Evolutionary conservation across 169 alveolate species (phyloP).

Genomic region (Plasmodium yoelii): DNA sequence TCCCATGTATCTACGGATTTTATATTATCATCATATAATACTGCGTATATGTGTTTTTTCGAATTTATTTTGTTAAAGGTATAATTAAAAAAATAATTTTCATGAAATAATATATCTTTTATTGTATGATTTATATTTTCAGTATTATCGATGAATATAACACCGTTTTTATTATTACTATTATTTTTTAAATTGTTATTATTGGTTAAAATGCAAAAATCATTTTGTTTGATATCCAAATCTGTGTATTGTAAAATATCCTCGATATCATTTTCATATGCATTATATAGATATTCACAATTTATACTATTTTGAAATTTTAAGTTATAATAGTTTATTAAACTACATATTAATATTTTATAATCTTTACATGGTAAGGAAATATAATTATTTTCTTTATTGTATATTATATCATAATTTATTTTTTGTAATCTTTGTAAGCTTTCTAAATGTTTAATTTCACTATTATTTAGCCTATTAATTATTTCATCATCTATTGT

Average conservation of each 20-base stretch:
- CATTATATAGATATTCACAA: not conserved
- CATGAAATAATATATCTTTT: slow-evolving; percentile 55
- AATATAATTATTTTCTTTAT: not conserved
- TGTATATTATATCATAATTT: slow-evolving; percentile 35
- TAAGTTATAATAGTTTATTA: slow-evolving; percentile 27
- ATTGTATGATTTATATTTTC: slow-evolving; percentile 17
- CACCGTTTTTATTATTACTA: slow-evolving; percentile 4
- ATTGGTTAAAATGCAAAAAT: slow-evolving; percentile 28
- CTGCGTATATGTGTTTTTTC: slow-evolving; percentile 7
- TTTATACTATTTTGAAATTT: slow-evolving; percentile 5
- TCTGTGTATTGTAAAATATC: slow-evolving; percentile 9
- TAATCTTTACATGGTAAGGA: slow-evolving; percentile 6
- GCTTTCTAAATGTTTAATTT: slow-evolving; percentile 34
- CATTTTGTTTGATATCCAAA: slow-evolving; percentile 9
- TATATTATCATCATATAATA: slow-evolving; percentile 12
- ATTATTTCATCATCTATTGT: slow-evolving; percentile 36
- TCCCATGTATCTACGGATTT: not conserved
- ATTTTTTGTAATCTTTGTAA: slow-evolving; percentile 56
- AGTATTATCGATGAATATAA: slow-evolving; percentile 1
- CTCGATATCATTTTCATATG: not conserved
- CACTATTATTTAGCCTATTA: slow-evolving; percentile 35
- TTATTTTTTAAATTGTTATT: slow-evolving; percentile 3
- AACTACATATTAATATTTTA: slow-evolving; percentile 32
- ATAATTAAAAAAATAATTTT: slow-evolving; percentile 71
- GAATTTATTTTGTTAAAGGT: slow-evolving; percentile 41